phyloP scores from a whole-genome alignment of 2,329 filamentous ascomycete genomes.

The Xylariaceae sp. region DNA sequence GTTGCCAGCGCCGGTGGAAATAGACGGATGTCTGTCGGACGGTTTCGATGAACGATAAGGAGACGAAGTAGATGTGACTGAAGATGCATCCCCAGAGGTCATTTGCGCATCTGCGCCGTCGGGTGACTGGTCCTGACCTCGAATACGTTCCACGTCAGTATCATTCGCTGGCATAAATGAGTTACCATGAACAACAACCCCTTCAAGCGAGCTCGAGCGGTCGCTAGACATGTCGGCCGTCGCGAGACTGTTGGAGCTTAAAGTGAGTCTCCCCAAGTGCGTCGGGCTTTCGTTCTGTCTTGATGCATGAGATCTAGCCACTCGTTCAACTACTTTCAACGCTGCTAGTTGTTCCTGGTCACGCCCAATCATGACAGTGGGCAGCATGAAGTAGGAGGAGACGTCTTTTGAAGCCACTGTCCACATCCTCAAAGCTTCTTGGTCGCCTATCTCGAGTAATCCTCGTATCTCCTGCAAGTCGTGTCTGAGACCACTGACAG shows the following conservation, averaged over 20 bases:
- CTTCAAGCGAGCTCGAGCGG: constrained; percentile 56
- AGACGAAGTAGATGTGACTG: constrained; percentile 40
- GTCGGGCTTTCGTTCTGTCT: constrained; percentile 41
- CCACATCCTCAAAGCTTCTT: constrained; percentile 68
- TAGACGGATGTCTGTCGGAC: constrained; percentile 53
- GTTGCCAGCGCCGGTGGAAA: constrained; percentile 50
- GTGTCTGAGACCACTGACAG: constrained; percentile 78
- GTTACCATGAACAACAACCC: constrained; percentile 46
- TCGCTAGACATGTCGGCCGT: constrained; percentile 57
- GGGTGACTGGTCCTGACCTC: constrained; percentile 41
- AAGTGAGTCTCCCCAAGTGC: constrained; percentile 46
- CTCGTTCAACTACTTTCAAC: constrained; percentile 71
- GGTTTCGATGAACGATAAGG: constrained; percentile 39
- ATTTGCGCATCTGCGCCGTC: constrained; percentile 27
- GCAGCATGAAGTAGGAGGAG: constrained; percentile 88
- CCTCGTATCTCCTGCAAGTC: constrained; percentile 74
- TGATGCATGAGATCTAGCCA: constrained; percentile 62
- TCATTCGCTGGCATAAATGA: constrained; percentile 47
- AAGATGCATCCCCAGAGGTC: constrained; percentile 45
- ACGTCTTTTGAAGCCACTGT: constrained; percentile 80
- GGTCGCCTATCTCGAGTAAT: constrained; percentile 72
- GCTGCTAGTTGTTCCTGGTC: constrained; percentile 69
- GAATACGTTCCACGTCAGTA: constrained; percentile 40
- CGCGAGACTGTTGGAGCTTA: constrained; percentile 51
- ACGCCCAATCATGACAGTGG: constrained; percentile 77